Base-by-base conservation (phyloP, 2,329 filamentous ascomycete genomes). In the Stagonosporopsis tanaceti region DNA sequence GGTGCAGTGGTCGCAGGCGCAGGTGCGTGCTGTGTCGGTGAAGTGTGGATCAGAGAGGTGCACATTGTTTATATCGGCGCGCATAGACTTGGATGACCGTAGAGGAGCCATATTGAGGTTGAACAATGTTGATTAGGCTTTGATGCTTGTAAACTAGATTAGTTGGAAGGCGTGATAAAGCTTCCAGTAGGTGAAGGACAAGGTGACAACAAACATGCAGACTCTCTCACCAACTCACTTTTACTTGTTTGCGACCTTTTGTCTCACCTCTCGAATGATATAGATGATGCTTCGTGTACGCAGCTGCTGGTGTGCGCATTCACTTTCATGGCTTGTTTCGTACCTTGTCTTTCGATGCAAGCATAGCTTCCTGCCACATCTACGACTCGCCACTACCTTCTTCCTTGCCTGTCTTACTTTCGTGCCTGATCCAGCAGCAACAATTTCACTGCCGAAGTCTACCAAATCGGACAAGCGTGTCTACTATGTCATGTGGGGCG, bases 1-100 rank as follows among this genome's bases (percentile, higher is more conserved):
- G n/a, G 7, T 24, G 27, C 40, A 52, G 24, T 52, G 40, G 14
- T 52, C 48, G 20, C 48, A 52, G 4, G 30, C 32, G 22, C 30
- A n/a, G 2, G 8, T 2, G 9, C 24, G 30, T 8, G 17, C 17
- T 6, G 30, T 32, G 12, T 28, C 15, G 9, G 2, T 45, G 32
- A 52, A 45, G 40, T 45, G 48, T 35, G 34, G 45, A 17, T 30
- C 17, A 8, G 14, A 24, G 17, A 5, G 32, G 7, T 34, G 32
- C 14, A n/a, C 2, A 6, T n/a, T n/a, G 14, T 14, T 34, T 34
- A n/a, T 34, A n/a, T 34, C 32, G 15, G 32, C 15, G 32, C 4
- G 14, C 14, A 6, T 34, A 14, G 3, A 6, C 4, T 15, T 34
- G 15, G 32, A 6, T 11, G 30, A 11, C 4, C 12, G 30, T 32